These are phyloP conservation scores for Cairneyella variabilis DNA, from an alignment of 495 filamentous ascomycete genomes.

Conservation along the genomic window DNA sequence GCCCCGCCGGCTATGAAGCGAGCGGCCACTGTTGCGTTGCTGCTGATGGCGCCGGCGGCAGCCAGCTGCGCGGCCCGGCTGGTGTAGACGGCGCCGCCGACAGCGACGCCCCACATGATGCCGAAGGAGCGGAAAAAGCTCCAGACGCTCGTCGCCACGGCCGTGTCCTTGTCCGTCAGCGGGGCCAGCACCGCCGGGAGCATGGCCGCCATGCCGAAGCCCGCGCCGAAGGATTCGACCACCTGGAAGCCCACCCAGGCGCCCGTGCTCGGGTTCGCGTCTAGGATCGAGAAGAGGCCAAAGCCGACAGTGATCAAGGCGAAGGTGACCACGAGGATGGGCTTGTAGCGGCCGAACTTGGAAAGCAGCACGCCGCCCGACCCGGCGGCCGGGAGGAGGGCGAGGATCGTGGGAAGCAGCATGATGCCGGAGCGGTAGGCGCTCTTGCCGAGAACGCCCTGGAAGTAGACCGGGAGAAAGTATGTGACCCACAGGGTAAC, in stretches of 20 bases:
- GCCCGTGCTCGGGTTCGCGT: slow-evolving; percentile 21
- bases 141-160: slow-evolving; percentile 39
- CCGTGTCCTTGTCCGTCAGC: slow-evolving; percentile 28
- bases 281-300: slow-evolving; percentile 38
- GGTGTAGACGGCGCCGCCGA: slow-evolving; percentile 24
- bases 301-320: slow-evolving; percentile 36
- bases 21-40: slow-evolving; percentile 10
- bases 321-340: slow-evolving; percentile 38
- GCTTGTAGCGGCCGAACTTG: slow-evolving; percentile 41
- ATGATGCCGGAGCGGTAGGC: slow-evolving; percentile 35
- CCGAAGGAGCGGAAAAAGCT: slow-evolving; percentile 46
- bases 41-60: slow-evolving; percentile 13
- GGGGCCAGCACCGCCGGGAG: slow-evolving; percentile 9
- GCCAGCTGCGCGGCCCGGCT: slow-evolving; percentile 8
- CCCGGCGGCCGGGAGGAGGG: slow-evolving; percentile 31
- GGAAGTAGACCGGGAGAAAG: slow-evolving; percentile 49
- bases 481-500: slow-evolving; percentile 35
- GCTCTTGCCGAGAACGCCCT: slow-evolving; percentile 31
- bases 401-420: slow-evolving; percentile 33
- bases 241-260: slow-evolving; percentile 59
- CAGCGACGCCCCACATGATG: slow-evolving; percentile 44
- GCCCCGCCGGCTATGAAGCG: slow-evolving; percentile 4
- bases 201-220: slow-evolving; percentile 23
- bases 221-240: slow-evolving; percentile 61
- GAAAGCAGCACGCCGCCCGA: slow-evolving; percentile 32